These are phyloP conservation scores for Penstemon barbatus DNA, from an alignment of 257 asterid species.

Conservation along the genomic window DNA sequence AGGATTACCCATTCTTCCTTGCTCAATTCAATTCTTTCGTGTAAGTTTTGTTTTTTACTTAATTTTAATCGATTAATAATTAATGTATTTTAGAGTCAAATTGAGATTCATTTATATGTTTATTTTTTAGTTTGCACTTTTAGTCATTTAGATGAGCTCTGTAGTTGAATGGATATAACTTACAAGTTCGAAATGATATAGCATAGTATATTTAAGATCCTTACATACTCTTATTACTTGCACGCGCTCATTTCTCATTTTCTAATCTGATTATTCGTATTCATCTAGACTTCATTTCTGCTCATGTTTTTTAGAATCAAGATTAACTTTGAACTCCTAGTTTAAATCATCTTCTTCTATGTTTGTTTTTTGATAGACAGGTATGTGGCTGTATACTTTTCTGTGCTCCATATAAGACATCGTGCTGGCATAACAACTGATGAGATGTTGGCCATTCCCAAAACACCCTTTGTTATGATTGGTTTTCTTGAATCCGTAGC, in stretches of 20 bases:
- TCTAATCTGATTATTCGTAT: too few species aligned
- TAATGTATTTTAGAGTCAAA: not conserved
- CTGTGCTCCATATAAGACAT: conserved; percentile 49
- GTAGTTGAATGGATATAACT: not conserved
- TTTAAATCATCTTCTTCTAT: not conserved
- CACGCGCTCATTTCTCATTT: too few species aligned
- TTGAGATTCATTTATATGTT: not conserved
- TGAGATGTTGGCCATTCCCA: conserved; percentile 67
- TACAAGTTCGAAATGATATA: not conserved
- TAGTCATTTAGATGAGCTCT: too few species aligned
- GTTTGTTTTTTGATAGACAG: conserved; percentile 38
- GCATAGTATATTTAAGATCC: too few species aligned
- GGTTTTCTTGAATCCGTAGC: conserved; percentile 67
- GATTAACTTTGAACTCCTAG: too few species aligned
- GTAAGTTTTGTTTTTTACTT: conserved; percentile 34
- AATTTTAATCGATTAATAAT: not conserved
- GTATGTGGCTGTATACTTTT: conserved; percentile 54
- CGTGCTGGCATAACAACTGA: conserved; percentile 55
- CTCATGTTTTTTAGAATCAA: too few species aligned
- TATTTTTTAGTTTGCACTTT: too few species aligned
- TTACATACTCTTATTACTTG: too few species aligned
- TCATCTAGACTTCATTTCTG: too few species aligned
- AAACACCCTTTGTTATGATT: conserved; percentile 48
- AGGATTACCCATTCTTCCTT: conserved; percentile 68
- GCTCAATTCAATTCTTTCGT: conserved; percentile 70